A percentile compares a stretch with the other conserved stretches of the same genome.
Evolutionary conservation across 169 alveolate species (phyloP).

Genomic region (Cyclospora cayetanensis): DNA sequence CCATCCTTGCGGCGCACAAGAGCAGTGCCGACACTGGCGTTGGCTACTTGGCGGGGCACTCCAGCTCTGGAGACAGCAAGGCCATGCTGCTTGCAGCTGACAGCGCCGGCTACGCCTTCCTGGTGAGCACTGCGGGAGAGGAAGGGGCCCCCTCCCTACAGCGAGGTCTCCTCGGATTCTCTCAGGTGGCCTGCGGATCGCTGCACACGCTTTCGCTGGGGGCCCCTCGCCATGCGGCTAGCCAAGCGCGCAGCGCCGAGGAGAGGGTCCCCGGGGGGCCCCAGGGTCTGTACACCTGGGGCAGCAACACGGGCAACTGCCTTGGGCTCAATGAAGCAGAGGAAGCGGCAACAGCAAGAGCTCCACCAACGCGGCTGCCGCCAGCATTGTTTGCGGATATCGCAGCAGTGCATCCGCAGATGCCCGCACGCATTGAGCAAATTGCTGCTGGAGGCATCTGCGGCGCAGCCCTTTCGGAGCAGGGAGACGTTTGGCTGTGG

Average conservation of each 20-base stretch:
- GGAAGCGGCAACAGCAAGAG: not conserved
- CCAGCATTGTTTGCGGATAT: not conserved
- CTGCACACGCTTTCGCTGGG: slow-evolving; percentile 57
- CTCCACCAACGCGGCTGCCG: not conserved
- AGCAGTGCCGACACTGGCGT: not conserved
- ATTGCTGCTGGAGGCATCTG: slow-evolving; percentile 66
- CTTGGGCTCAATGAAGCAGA: slow-evolving; percentile 38
- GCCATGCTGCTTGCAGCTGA: not conserved
- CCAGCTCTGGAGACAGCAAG: not conserved
- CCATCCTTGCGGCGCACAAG: slow-evolving; percentile 9
- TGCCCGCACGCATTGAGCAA: slow-evolving; percentile 8
- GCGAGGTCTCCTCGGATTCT: slow-evolving; percentile 11
- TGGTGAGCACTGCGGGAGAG: too few relatives aligned
- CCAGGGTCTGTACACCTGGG: slow-evolving; percentile 51
- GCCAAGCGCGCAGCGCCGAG: not conserved
- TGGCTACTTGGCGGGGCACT: not conserved
- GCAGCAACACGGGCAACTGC: slow-evolving; percentile 58
- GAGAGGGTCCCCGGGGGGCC: not conserved
- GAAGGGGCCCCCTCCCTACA: not conserved
- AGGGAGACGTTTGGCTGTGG: slow-evolving; percentile 34
- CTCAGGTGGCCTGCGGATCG: slow-evolving; percentile 63
- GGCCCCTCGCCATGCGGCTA: not conserved
- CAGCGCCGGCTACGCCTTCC: not conserved
- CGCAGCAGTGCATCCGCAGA: slow-evolving; percentile 35
- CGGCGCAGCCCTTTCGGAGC: slow-evolving; percentile 18